Conservation (phyloP, 2,329 filamentous ascomycete genomes). For the Sordariomycetes sp. region DNA sequence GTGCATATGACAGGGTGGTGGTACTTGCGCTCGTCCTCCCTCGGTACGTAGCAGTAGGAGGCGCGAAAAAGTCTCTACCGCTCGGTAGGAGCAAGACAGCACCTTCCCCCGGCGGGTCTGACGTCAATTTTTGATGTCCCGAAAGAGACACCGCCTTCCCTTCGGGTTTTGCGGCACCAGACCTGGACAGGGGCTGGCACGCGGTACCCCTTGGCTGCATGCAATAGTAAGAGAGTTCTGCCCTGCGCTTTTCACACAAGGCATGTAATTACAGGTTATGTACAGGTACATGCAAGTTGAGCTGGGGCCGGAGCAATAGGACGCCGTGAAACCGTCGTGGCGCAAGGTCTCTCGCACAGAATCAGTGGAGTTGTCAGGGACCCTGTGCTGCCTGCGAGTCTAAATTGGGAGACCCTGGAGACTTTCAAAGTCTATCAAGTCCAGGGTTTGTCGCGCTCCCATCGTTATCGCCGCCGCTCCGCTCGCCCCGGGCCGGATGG, state of each 20-base stretch:
- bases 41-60: background rate
- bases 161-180: background rate
- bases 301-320: no score
- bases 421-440: background rate
- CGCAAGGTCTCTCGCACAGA: background rate
- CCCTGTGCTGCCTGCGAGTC: background rate
- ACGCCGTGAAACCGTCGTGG: no score
- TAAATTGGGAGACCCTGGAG: background rate
- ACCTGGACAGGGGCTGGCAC: background rate
- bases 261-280: no score
- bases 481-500: background rate
- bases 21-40: no score
- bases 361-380: background rate
- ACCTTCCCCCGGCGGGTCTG: background rate
- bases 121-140: background rate
- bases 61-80: background rate
- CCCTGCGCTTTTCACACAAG: no score
- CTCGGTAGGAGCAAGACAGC: background rate
- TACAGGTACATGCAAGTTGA: no score
- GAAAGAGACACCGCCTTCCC: background rate
- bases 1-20: no score
- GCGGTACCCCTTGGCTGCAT: no score
- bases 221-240: no score
- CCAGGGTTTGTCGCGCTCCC: no score
- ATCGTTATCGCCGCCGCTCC: no score